Evolutionary conservation across 139 green algal genomes (phyloP).

Genomic region (Picochlorum sp.): DNA sequence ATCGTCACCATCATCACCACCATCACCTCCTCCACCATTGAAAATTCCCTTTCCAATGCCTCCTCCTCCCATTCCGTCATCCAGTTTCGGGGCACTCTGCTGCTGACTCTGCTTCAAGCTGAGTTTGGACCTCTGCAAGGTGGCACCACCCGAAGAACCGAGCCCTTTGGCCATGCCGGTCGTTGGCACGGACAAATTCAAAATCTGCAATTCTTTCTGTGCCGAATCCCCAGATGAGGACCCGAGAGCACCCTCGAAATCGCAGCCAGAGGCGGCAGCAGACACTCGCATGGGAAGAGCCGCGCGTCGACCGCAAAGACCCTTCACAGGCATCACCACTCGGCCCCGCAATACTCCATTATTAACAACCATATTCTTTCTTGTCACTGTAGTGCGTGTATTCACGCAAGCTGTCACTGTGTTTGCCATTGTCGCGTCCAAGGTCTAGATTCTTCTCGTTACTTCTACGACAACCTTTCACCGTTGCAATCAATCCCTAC

Average conservation of each 20-base stretch:
- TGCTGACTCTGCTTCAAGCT: slow-evolving; percentile 32
- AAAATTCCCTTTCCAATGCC: slow-evolving; percentile 75
- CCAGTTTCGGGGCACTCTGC: slow-evolving; percentile 45
- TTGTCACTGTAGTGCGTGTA: too few relatives aligned
- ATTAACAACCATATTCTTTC: too few relatives aligned
- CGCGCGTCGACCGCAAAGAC: too few relatives aligned
- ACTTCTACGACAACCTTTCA: too few relatives aligned
- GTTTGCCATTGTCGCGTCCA: too few relatives aligned
- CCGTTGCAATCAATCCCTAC: too few relatives aligned
- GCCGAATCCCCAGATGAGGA: neutral
- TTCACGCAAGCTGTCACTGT: too few relatives aligned
- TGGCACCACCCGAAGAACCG: slow-evolving; percentile 38
- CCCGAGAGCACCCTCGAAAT: neutral
- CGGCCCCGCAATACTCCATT: too few relatives aligned
- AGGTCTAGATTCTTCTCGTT: too few relatives aligned
- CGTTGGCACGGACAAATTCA: slow-evolving; percentile 26
- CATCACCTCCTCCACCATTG: slow-evolving; percentile 80
- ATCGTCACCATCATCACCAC: slow-evolving; percentile 84
- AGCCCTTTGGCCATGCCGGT: slow-evolving; percentile 39
- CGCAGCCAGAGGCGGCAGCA: neutral
- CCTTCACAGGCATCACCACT: too few relatives aligned
- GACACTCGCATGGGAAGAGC: too few relatives aligned
- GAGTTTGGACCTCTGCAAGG: slow-evolving; percentile 49
- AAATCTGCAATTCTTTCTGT: neutral
- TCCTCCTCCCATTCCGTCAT: slow-evolving; percentile 72